Evolutionary conservation across 2,329 filamentous ascomycete genomes (phyloP).

Genomic region (Aspergillus phoenicis): DNA sequence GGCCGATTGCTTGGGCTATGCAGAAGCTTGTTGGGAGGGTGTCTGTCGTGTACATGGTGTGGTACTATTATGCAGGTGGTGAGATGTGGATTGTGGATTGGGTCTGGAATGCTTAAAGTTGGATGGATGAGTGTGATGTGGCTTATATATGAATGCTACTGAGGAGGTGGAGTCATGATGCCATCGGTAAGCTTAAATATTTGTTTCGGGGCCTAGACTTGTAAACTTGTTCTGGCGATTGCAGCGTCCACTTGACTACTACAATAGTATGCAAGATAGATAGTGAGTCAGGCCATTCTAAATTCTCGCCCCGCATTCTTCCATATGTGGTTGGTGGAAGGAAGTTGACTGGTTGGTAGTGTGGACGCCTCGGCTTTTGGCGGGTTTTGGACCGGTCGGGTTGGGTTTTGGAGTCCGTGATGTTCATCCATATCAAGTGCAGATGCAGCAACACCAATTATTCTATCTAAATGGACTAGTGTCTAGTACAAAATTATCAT

Average conservation of each 20-base stretch:
- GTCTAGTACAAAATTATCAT: no score
- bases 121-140: background rate
- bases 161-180: conserved; percentile 7
- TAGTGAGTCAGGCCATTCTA: background rate
- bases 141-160: conserved; percentile 1
- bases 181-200: conserved; percentile 1
- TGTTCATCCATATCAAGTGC: background rate
- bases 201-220: background rate
- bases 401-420: background rate
- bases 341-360: background rate
- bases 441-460: background rate
- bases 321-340: background rate
- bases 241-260: background rate
- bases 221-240: no score
- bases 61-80: background rate
- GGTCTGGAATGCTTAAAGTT: background rate
- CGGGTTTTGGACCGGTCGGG: conserved; percentile 14
- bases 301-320: background rate
- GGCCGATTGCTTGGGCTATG: conserved; percentile 31
- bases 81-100: background rate
- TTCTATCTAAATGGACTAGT: no score
- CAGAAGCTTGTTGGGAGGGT: conserved; percentile 26
- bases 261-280: background rate
- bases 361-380: conserved; percentile 5
- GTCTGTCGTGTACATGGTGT: conserved; percentile 16